These are phyloP conservation scores for Cardamine resedifolia DNA, from an alignment of 345 rosid genomes.

Conservation along the genomic window DNA sequence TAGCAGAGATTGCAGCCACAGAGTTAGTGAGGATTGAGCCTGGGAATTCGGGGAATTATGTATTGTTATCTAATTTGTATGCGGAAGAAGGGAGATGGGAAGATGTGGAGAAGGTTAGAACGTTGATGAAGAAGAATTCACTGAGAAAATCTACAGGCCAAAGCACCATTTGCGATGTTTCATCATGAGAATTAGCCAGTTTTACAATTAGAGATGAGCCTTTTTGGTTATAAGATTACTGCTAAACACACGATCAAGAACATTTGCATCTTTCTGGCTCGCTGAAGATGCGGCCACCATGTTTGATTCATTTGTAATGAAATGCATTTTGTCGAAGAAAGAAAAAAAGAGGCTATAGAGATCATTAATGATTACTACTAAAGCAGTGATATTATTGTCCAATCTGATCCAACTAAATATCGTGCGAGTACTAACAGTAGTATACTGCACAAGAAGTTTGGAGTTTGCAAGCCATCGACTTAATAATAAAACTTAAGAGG, in stretches of 20 bases:
- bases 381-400: background rate
- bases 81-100: conserved; percentile 75
- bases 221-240: background rate
- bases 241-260: background rate
- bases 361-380: background rate
- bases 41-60: conserved; percentile 69
- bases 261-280: too few species aligned
- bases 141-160: conserved; percentile 51
- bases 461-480: conserved; percentile 13
- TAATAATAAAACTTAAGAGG: conserved; percentile 1
- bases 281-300: too few species aligned
- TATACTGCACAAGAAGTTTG: background rate
- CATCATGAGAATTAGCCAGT: background rate
- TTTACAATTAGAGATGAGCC: background rate
- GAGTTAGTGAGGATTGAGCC: conserved; percentile 63
- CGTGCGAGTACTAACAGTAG: background rate
- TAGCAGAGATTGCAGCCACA: conserved; percentile 55
- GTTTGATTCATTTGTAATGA: background rate
- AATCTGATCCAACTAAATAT: background rate
- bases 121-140: conserved; percentile 49
- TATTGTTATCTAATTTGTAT: conserved; percentile 63
- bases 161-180: conserved; percentile 33
- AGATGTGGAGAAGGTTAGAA: conserved; percentile 56
- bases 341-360: background rate
- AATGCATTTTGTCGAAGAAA: background rate